A percentile compares a stretch with the other conserved stretches of the same genome.
Evolutionary conservation across 176 grass and related monocot species (phyloP).

Genomic region (Oryza meridionalis): DNA sequence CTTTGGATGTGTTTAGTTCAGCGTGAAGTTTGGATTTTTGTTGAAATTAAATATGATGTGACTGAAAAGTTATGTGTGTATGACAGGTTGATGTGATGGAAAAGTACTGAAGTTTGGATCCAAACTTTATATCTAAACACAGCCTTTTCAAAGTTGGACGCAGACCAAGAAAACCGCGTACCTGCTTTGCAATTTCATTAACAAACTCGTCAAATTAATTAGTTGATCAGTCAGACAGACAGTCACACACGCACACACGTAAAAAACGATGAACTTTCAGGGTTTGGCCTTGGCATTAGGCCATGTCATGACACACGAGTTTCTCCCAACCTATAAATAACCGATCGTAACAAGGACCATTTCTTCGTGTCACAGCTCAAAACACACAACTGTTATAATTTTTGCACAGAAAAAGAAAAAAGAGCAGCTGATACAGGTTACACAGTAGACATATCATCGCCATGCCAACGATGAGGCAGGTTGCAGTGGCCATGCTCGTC

Average conservation of each 20-base stretch:
- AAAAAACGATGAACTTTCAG: background rate
- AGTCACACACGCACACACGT: slow-evolving; percentile 21
- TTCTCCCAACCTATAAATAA: background rate
- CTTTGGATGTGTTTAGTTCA: too few relatives aligned
- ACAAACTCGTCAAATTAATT: background rate
- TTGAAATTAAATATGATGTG: too few relatives aligned
- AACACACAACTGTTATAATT: too few relatives aligned
- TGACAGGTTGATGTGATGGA: too few relatives aligned
- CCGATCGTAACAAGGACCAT: background rate
- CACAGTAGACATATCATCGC: background rate
- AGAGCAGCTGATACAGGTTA: too few relatives aligned
- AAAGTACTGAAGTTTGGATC: too few relatives aligned
- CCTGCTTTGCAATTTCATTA: background rate
- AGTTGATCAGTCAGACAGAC: background rate
- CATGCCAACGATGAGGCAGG: background rate
- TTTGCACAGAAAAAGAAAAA: too few relatives aligned
- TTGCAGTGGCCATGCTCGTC: slow-evolving; percentile 1
- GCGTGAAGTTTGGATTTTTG: too few relatives aligned
- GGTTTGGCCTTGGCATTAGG: too few relatives aligned
- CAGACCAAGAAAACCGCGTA: slow-evolving; percentile 1
- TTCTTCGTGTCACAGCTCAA: background rate
- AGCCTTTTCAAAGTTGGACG: background rate
- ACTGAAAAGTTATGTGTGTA: too few relatives aligned
- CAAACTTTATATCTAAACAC: too few relatives aligned
- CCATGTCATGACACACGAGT: background rate